Conservation (phyloP, 768 basidiomycete species). For the Agaricus subrufescens region DNA sequence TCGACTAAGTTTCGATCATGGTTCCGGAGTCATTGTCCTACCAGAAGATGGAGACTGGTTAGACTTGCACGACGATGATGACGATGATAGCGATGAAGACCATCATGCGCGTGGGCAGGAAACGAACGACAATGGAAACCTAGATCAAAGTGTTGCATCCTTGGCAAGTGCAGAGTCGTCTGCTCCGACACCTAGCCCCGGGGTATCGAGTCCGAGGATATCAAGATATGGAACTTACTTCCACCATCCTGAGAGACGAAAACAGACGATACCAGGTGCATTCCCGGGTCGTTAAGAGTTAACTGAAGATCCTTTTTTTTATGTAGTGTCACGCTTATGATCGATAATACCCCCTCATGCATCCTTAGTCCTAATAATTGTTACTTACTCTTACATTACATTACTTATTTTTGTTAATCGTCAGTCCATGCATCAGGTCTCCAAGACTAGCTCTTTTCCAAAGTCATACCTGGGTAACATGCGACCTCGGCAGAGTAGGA, state of each 20-base stretch:
- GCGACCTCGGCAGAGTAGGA: too few species aligned
- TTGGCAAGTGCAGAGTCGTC: conserved; percentile 17
- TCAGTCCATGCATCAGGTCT: too few species aligned
- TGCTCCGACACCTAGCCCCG: conserved; percentile 6
- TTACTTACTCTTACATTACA: too few species aligned
- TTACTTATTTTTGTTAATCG: too few species aligned
- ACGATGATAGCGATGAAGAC: neutral
- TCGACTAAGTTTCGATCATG: conserved; percentile 79
- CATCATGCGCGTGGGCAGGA: neutral
- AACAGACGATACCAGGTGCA: conserved; percentile 55
- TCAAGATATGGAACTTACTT: conserved; percentile 77
- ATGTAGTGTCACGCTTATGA: too few species aligned
- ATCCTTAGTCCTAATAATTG: too few species aligned
- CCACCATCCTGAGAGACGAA: conserved; percentile 77
- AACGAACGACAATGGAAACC: conserved; percentile 13
- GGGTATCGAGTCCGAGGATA: conserved; percentile 28
- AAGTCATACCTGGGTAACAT: too few species aligned
- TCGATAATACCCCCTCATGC: too few species aligned
- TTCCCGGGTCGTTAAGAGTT: conserved; percentile 33
- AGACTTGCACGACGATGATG: conserved; percentile 38
- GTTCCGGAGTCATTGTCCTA: conserved; percentile 83
- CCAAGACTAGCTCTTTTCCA: too few species aligned
- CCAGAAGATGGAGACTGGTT: conserved; percentile 73
- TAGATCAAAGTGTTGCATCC: conserved; percentile 24
- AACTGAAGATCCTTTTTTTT: neutral